Percentiles rank a stretch among this genome's conserved stretches.
Conservation (phyloP, 768 basidiomycete genomes). For the Pleurotus eryngii region DNA sequence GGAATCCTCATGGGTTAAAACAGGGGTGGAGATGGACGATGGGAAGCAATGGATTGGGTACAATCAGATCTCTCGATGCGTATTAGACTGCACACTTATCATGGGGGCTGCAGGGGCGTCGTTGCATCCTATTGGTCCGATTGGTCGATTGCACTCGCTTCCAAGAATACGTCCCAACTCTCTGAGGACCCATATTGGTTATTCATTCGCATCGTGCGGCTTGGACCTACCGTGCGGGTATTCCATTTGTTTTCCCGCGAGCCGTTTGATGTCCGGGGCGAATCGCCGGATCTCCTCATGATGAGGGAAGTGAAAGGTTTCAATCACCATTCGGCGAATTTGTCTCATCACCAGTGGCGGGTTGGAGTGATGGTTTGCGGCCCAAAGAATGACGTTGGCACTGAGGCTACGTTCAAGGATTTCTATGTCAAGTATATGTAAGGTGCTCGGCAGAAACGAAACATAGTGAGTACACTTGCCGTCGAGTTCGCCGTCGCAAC, state of each 20-base stretch:
- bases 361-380: constrained; percentile 12
- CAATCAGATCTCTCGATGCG: neutral
- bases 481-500: no score
- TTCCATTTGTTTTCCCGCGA: constrained; percentile 1
- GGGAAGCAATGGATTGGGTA: constrained; percentile 11
- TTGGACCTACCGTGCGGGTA: constrained; percentile 1
- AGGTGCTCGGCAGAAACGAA: no score
- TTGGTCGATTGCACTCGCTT: constrained; percentile 10
- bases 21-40: constrained; percentile 10
- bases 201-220: constrained; percentile 5
- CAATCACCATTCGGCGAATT: neutral
- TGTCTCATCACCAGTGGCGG: neutral
- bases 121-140: constrained; percentile 11
- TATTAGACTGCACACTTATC: neutral
- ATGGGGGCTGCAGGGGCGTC: neutral
- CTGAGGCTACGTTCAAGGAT: constrained; percentile 6
- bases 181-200: neutral
- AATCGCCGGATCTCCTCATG: neutral
- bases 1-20: constrained; percentile 5
- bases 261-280: neutral
- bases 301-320: constrained; percentile 11
- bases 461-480: no score
- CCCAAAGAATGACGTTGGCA: constrained; percentile 10
- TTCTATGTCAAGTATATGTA: constrained; percentile 9
- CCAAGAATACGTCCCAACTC: neutral